A percentile compares a stretch with the other conserved stretches of the same genome.
Conservation (phyloP, 192 early-diverging fungal genomes). For the Coemansia sp. region DNA sequence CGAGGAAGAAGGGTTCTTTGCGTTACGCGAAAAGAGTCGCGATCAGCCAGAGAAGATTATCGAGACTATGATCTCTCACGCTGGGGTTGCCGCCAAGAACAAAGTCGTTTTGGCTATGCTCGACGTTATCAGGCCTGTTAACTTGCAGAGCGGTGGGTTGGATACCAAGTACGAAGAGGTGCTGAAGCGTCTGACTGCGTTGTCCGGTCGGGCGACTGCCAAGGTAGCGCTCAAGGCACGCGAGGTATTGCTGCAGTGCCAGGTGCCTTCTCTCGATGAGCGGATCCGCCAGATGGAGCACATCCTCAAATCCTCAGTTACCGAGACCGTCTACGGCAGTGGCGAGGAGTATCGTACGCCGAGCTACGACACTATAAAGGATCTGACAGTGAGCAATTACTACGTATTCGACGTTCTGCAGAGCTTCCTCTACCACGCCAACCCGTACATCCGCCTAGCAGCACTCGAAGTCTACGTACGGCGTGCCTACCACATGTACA, state of each 20-base stretch:
- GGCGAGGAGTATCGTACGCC: constrained; percentile 69
- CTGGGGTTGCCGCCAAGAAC: constrained; percentile 78
- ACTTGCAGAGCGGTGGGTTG: constrained; percentile 60
- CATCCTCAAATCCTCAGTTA: constrained; percentile 75
- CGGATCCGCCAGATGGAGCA: constrained; percentile 80
- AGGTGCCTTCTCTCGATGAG: constrained; percentile 90
- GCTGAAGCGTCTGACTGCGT: constrained; percentile 75
- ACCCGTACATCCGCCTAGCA: constrained; percentile 73
- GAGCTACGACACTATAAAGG: constrained; percentile 75
- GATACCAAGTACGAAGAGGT: constrained; percentile 75
- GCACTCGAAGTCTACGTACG: constrained; percentile 96
- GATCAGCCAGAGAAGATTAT: constrained; percentile 72
- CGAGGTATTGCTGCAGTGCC: constrained; percentile 91
- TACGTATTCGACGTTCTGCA: constrained; percentile 94
- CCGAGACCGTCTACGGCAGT: constrained; percentile 76
- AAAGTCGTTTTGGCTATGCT: constrained; percentile 76
- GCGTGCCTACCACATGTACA: constrained; percentile 97
- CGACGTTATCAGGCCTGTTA: constrained; percentile 73
- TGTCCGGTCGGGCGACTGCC: constrained; percentile 71
- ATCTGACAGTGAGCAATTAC: constrained; percentile 90
- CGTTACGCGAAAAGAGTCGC: constrained; percentile 85
- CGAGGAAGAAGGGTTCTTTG: constrained; percentile 84
- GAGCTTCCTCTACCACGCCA: constrained; percentile 87
- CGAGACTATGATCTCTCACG: constrained; percentile 74
- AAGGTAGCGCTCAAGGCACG: constrained; percentile 94